A percentile compares a stretch with the other conserved stretches of the same genome.
phyloP scores from a whole-genome alignment of 176 grass and related monocot species.

The Juncus effusus region DNA sequence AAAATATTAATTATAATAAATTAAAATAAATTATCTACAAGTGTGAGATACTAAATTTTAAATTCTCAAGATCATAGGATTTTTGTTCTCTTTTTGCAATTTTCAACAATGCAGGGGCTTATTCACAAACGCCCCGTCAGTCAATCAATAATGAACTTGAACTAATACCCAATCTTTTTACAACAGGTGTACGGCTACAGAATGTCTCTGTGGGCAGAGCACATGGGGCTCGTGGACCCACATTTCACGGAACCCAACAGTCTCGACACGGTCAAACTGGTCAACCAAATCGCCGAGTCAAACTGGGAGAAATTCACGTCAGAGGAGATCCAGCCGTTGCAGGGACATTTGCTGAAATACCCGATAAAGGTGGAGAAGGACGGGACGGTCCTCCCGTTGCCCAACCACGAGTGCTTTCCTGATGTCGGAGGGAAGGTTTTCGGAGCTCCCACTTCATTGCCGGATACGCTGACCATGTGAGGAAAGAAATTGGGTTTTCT shows the following conservation, averaged over 20 bases:
- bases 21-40: too few relatives aligned
- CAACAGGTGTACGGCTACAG: conserved; percentile 96
- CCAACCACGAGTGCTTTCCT: conserved; percentile 65
- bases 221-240: conserved; percentile 56
- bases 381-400: conserved; percentile 46
- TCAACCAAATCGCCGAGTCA: conserved; percentile 61
- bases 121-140: too few relatives aligned
- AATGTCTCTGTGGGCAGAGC: conserved; percentile 83
- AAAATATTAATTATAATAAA: too few relatives aligned
- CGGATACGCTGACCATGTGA: conserved; percentile 82
- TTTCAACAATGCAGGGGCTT: too few relatives aligned
- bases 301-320: conserved; percentile 58
- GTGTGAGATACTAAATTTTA: too few relatives aligned
- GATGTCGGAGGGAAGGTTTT: conserved; percentile 79
- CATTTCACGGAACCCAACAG: conserved; percentile 56
- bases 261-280: conserved; percentile 50
- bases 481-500: background rate
- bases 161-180: too few relatives aligned
- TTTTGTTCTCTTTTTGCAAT: too few relatives aligned
- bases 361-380: conserved; percentile 68
- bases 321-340: conserved; percentile 41
- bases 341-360: conserved; percentile 84
- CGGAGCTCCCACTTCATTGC: conserved; percentile 58
- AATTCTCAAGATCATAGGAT: too few relatives aligned
- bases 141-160: too few relatives aligned